Conservation (phyloP, 192 early-diverging fungal genomes). For the Dispira simplex region DNA sequence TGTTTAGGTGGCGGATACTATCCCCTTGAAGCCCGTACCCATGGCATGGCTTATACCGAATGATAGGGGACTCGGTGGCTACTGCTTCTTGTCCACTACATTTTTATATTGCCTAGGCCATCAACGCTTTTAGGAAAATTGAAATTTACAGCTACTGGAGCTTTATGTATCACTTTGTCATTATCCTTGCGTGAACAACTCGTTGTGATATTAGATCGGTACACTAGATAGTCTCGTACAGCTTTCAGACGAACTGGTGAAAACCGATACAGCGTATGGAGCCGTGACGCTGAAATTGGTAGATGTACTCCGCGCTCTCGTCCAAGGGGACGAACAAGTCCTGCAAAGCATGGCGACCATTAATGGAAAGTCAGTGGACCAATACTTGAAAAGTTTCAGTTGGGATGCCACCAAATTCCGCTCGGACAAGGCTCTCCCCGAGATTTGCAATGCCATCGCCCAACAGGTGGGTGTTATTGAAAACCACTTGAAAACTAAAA, state of each 20-base stretch:
- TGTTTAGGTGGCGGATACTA: too few species aligned
- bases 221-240: conserved; percentile 88
- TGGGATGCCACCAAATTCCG: conserved; percentile 98
- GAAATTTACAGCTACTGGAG: too few species aligned
- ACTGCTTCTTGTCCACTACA: too few species aligned
- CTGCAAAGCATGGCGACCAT: conserved; percentile 18
- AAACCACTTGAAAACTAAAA: conserved; percentile 76
- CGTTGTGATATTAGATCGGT: conserved; percentile 48
- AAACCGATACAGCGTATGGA: conserved; percentile 69
- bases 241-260: conserved; percentile 88
- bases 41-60: too few species aligned
- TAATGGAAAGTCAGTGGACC: conserved; percentile 53
- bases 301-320: conserved; percentile 67
- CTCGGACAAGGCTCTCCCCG: conserved; percentile 78
- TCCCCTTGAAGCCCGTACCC: too few species aligned
- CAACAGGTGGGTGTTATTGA: conserved; percentile 83
- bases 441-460: conserved; percentile 61
- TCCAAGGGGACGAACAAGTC: conserved; percentile 35
- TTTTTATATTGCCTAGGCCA: too few species aligned
- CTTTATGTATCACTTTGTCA: too few species aligned
- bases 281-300: conserved; percentile 59
- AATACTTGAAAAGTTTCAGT: conserved; percentile 72
- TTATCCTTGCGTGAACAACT: too few species aligned
- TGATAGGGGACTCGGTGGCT: too few species aligned
- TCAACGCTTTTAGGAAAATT: too few species aligned